These are phyloP conservation scores for Quercus dentata DNA, from an alignment of 306 rosid genomes.

Conservation along the genomic window DNA sequence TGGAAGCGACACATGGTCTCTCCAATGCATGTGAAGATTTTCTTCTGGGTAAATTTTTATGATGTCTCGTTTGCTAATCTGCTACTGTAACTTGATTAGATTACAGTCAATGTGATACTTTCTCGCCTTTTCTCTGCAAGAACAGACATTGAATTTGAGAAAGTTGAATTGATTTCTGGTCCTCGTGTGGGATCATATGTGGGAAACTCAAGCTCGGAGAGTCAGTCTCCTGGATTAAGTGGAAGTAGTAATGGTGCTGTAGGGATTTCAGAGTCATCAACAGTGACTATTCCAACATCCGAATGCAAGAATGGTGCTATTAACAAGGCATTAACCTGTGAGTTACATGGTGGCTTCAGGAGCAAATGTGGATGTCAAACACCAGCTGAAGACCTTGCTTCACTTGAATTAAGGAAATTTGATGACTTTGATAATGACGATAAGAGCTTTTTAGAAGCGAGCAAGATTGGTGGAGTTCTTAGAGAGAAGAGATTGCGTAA, in stretches of 20 bases:
- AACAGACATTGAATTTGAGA: conserved; percentile 69
- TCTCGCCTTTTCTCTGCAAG: conserved; percentile 6
- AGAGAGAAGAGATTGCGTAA: conserved; percentile 75
- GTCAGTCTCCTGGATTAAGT: conserved; percentile 76
- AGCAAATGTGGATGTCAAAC: conserved; percentile 45
- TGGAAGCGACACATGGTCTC: conserved; percentile 60
- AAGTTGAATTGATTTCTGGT: conserved; percentile 40
- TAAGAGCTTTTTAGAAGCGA: conserved; percentile 37
- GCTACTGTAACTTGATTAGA: background rate
- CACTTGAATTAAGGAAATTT: conserved; percentile 37
- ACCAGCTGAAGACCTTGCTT: conserved; percentile 39
- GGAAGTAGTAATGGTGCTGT: conserved; percentile 62
- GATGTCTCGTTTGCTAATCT: conserved; percentile 11
- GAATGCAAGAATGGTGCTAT: conserved; percentile 50
- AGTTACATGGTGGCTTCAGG: conserved; percentile 43
- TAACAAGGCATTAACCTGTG: conserved; percentile 34
- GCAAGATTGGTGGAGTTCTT: conserved; percentile 32
- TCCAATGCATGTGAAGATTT: conserved; percentile 63
- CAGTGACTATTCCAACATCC: conserved; percentile 50
- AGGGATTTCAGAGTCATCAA: conserved; percentile 61
- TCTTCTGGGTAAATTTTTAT: conserved; percentile 54
- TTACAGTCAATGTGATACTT: background rate
- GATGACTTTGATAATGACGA: conserved; percentile 41
- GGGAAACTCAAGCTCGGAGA: conserved; percentile 61
- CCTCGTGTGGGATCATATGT: conserved; percentile 43